These are phyloP conservation scores for Candida pseudoglaebosa DNA, from an alignment of 805 yeast species.

Conservation along the genomic window DNA sequence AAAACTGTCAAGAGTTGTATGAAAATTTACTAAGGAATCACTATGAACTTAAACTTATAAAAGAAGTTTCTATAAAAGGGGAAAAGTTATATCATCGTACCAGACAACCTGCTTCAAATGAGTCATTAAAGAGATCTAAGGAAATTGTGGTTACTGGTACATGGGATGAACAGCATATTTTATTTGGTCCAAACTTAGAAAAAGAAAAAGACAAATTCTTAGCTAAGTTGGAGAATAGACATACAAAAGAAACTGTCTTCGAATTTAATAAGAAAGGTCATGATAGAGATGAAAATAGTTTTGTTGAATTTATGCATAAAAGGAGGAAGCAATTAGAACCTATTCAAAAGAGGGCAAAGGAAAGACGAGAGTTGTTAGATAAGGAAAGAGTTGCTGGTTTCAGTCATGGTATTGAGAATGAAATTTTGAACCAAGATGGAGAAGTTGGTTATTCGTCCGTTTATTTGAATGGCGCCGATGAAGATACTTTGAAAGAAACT, in stretches of 20 bases:
- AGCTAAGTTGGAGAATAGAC: constrained; percentile 64
- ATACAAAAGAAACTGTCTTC: constrained; percentile 85
- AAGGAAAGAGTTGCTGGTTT: constrained; percentile 74
- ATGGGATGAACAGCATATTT: constrained; percentile 86
- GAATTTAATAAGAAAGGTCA: constrained; percentile 62
- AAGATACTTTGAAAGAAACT: constrained; percentile 43
- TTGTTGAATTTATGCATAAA: constrained; percentile 79
- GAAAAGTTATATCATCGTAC: constrained; percentile 85
- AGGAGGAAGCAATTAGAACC: constrained; percentile 88
- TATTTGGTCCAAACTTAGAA: constrained; percentile 74
- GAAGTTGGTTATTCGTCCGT: constrained; percentile 46
- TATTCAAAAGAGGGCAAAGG: constrained; percentile 72
- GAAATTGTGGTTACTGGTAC: constrained; percentile 63
- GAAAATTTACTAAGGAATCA: constrained; percentile 56
- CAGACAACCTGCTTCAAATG: constrained; percentile 79
- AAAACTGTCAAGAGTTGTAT: constrained; percentile 67
- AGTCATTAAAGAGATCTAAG: constrained; percentile 80
- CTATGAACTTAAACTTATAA: constrained; percentile 63
- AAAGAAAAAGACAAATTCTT: constrained; percentile 69
- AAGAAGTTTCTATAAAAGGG: constrained; percentile 76
- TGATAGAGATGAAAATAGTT: constrained; percentile 51
- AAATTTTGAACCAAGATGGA: constrained; percentile 52
- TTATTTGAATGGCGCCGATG: constrained; percentile 32
- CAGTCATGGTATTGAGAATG: constrained; percentile 70
- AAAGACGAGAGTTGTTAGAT: constrained; percentile 62